Percentiles rank a stretch among this genome's conserved stretches.
phyloP scores from a whole-genome alignment of 805 yeast species.

The Lipomyces yamadae region DNA sequence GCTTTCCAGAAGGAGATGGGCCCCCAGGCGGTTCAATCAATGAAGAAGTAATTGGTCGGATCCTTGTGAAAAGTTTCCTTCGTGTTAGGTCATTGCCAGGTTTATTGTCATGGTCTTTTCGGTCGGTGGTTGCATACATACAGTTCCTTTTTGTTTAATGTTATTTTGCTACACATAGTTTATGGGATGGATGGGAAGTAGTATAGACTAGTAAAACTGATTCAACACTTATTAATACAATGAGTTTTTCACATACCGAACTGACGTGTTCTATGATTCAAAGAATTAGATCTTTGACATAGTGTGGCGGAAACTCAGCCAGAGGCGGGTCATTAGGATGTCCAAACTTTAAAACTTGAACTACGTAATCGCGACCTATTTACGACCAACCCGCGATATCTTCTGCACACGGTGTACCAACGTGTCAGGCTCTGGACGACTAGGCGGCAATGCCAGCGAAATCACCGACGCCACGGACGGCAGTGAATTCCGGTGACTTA shows the following conservation, averaged over 20 bases:
- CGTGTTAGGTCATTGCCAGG: neutral
- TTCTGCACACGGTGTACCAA: neutral
- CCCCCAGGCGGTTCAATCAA: constrained; percentile 28
- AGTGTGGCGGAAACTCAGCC: too few species aligned
- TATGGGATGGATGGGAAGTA: constrained; percentile 32
- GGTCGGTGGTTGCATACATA: constrained; percentile 23
- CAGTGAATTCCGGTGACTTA: constrained; percentile 3
- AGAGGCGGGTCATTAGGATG: neutral
- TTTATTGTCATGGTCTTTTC: constrained; percentile 10
- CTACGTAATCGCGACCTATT: too few species aligned
- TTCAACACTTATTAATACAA: constrained; percentile 2
- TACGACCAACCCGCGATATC: neutral
- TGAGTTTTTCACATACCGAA: neutral
- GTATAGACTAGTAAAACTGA: constrained; percentile 16
- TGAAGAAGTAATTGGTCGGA: constrained; percentile 25
- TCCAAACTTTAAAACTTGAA: neutral
- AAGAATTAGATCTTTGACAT: too few species aligned
- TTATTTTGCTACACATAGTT: constrained; percentile 16
- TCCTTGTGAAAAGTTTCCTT: constrained; percentile 9
- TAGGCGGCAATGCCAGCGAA: constrained; percentile 3
- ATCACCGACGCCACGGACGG: constrained; percentile 3
- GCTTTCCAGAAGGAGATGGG: constrained; percentile 67
- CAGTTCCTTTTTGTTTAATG: constrained; percentile 12
- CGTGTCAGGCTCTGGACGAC: neutral
- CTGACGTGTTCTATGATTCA: too few species aligned